phyloP scores from a whole-genome alignment of 495 filamentous ascomycete genomes.

The Penicillium samsonianum region DNA sequence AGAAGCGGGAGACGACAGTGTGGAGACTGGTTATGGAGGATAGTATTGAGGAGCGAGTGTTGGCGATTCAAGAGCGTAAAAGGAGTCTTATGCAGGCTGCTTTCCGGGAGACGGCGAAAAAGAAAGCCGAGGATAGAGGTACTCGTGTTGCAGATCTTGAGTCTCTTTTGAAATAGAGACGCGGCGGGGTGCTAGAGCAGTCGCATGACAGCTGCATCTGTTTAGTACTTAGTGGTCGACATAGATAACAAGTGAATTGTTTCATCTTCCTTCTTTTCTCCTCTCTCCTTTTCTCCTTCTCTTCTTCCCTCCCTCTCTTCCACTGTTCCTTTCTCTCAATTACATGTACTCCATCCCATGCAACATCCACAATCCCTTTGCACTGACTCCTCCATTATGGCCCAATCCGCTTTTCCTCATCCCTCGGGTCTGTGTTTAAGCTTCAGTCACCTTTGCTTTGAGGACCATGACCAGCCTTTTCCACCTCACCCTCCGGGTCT shows the following conservation, averaged over 20 bases:
- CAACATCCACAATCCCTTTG: too few species aligned
- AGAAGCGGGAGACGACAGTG: conserved; percentile 74
- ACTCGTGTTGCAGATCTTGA: conserved; percentile 61
- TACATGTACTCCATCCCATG: too few species aligned
- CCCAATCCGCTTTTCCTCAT: too few species aligned
- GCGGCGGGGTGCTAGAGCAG: not conserved
- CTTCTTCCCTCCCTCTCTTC: not conserved
- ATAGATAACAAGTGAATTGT: not conserved
- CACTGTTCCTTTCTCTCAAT: too few species aligned
- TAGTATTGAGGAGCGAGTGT: conserved; percentile 82
- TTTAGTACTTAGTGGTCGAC: not conserved
- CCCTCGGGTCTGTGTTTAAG: too few species aligned
- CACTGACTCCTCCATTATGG: too few species aligned
- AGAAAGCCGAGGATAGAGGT: conserved; percentile 49
- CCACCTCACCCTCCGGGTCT: too few species aligned
- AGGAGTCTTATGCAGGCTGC: conserved; percentile 75
- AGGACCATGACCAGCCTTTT: too few species aligned
- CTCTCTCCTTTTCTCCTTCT: not conserved
- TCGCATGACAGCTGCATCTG: not conserved
- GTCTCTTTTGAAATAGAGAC: conserved; percentile 42
- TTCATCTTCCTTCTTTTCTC: not conserved
- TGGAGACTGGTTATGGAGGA: conserved; percentile 82
- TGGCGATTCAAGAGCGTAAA: conserved; percentile 81
- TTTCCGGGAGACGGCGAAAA: conserved; percentile 63
- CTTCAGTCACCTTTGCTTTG: too few species aligned